Evolutionary conservation across 306 rosid genomes (phyloP), one percentile per base, ranked within the genome.

Genomic region (Prinsepia uniflora): DNA sequence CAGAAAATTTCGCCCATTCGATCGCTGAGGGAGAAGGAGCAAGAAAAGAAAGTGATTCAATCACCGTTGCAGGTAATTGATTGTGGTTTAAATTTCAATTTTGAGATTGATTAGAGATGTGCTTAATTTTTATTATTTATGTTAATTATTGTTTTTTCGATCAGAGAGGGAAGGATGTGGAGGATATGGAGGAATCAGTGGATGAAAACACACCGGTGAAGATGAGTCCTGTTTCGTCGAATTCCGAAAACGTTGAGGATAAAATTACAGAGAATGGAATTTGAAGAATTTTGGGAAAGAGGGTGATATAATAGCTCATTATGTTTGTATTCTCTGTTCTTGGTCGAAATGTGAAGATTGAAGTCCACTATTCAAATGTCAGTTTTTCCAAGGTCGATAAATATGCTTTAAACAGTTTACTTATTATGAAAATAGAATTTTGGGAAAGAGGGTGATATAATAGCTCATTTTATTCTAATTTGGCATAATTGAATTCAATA

Each of bases 1-100:
- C 88, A 94, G 99, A 85, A 80, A 59, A 70, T 89, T 76, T 87
- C 97, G 75, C 96, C 97, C 17, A 87, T 91, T 63, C 87, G 91
- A 71, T 83, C 92, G 11, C 80, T 94, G 6, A 83, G 99, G 77
- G 92, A 83, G 65, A 91, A 83, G 81, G 97, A 89, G 71, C 80
- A 78, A 39, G 87, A 53, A 6, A 93, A 87, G 77, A 85, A 74
- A 12, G 54, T 72, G 22, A 69, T 71, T 46, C 81, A 74, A 77
- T 53, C 81, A 8, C 64, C 71, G 15, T 70, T 77, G 11, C 75
- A 75, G 84, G 96, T n/a, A n/a, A n/a, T n/a, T n/a, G n/a, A n/a
- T n/a, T n/a, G n/a, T n/a, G n/a, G n/a, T n/a, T n/a, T n/a, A n/a
- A n/a, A n/a, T n/a, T n/a, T n/a, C n/a, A n/a, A n/a, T n/a, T 8